A percentile compares a stretch with the other conserved stretches of the same genome.
phyloP scores from a whole-genome alignment of 2,329 filamentous ascomycete species.

The Shiraia sp. region DNA sequence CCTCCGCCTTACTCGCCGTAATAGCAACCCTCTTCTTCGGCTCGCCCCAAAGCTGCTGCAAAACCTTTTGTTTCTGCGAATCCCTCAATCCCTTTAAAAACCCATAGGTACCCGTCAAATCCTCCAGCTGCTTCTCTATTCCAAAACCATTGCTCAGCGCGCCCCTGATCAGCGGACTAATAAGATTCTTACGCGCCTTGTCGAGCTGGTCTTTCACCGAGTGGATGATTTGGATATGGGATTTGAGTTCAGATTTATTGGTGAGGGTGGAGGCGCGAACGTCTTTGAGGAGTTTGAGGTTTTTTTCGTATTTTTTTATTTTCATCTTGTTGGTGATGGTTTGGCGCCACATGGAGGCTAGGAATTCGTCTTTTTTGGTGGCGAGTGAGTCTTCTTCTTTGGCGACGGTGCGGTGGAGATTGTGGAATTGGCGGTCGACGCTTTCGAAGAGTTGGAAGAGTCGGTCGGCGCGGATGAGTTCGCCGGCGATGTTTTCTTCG shows the following conservation, averaged over 20 bases:
- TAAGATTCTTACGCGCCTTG: conserved; percentile 78
- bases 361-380: conserved; percentile 76
- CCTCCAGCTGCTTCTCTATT: conserved; percentile 83
- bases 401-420: conserved; percentile 81
- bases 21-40: conserved; percentile 35
- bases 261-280: conserved; percentile 81
- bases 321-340: conserved; percentile 77
- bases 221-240: conserved; percentile 82
- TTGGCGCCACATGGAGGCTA: conserved; percentile 82
- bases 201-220: conserved; percentile 87
- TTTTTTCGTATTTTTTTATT: conserved; percentile 90
- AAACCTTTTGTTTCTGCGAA: conserved; percentile 78
- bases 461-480: conserved; percentile 77
- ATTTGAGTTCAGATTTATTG: conserved; percentile 84
- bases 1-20: conserved; percentile 22
- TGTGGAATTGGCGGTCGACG: conserved; percentile 88
- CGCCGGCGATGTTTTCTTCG: conserved; percentile 84
- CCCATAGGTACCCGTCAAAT: conserved; percentile 76
- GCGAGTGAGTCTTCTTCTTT: conserved; percentile 84
- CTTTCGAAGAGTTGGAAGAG: conserved; percentile 90
- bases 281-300: conserved; percentile 75
- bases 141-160: conserved; percentile 70
- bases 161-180: conserved; percentile 78
- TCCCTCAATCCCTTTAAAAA: conserved; percentile 77
- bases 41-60: conserved; percentile 69